Evolutionary conservation across 2,329 filamentous ascomycete genomes (phyloP), one percentile per base, ranked within the genome.

Genomic region (Aspergillus quadrilineatus): DNA sequence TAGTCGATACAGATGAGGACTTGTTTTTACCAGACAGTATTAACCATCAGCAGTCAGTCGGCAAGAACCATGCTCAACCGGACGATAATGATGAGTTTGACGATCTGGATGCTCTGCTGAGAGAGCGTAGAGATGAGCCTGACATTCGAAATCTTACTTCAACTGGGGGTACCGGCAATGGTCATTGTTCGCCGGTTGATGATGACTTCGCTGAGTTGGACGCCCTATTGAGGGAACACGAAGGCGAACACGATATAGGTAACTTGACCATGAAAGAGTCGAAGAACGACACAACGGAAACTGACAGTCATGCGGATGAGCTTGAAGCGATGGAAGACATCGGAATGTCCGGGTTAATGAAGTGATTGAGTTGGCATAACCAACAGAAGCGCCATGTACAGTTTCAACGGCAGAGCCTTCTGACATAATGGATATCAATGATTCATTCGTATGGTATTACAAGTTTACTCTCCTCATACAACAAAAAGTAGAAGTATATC

Each of bases 311-410:
- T 45, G 55, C 45, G 8, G 55, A 57, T 29, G 45, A 53, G 9
- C 84, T 88, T 71, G 87, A 85, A 58, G 86, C 82, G 0, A 86
- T 91, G 84, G 84, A 69, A 48, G 67, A 67, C 29, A 46, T 70
- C 22, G 67, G 64, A 6, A 55, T 68, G 49, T 66, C 57, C 47
- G 60, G 22, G 22, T 22, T 22, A n/a, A 37, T 44, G 26, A 22
- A 8, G 22, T 34, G 15, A 41, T 41, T 12, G 10, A 22, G 22
- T 22, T 22, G 32, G 32, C 32, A 12, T 34, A 12, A 12, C 32
- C 32, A 8, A 8, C 32, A 34, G 10, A 34, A 34, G 32, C 32
- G 32, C 32, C 32, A 34, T 12, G 32, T 34, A 34, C 10, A 34
- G 7, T 12, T 34, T 7, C 32, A 7, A 37, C 34, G 34, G 9